These are phyloP conservation scores for Hypoxylon intermedium DNA, from an alignment of 495 filamentous ascomycete species.

Conservation along the genomic window DNA sequence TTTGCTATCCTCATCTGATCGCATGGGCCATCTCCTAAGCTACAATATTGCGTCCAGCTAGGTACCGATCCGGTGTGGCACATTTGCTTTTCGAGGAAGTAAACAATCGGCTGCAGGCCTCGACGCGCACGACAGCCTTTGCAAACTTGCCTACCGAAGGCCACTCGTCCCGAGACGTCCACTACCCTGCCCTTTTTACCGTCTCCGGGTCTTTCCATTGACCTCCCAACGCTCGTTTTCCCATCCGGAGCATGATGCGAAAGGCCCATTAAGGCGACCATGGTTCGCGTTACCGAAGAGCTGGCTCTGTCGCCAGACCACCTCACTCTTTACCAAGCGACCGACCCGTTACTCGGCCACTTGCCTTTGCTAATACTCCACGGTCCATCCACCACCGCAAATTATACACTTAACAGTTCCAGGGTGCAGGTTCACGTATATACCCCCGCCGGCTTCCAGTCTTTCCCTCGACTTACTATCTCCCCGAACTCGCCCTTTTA, in stretches of 20 bases:
- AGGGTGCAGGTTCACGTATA: slow-evolving; percentile 93
- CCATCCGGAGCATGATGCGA: slow-evolving; percentile 40
- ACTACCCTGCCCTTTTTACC: slow-evolving; percentile 11
- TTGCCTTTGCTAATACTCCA: slow-evolving; percentile 82
- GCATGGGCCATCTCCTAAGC: slow-evolving; percentile 9
- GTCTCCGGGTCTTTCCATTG: slow-evolving; percentile 25
- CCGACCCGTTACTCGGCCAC: slow-evolving; percentile 76
- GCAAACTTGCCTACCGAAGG: slow-evolving; percentile 18
- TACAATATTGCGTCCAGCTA: slow-evolving; percentile 4
- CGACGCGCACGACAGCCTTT: slow-evolving; percentile 35
- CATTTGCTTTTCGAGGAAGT: slow-evolving; percentile 17
- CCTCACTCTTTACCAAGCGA: slow-evolving; percentile 80
- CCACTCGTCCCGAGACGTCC: slow-evolving; percentile 15
- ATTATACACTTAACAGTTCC: slow-evolving; percentile 84
- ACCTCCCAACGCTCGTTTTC: slow-evolving; percentile 36
- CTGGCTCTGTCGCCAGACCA: slow-evolving; percentile 75
- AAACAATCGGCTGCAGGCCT: slow-evolving; percentile 33
- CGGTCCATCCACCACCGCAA: slow-evolving; percentile 80
- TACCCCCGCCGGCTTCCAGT: slow-evolving; percentile 83
- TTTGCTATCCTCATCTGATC: slow-evolving; percentile 2
- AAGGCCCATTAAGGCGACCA: slow-evolving; percentile 59
- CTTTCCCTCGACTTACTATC: slow-evolving; percentile 87
- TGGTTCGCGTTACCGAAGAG: slow-evolving; percentile 71
- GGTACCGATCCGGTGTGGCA: slow-evolving; percentile 10
- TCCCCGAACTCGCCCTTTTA: slow-evolving; percentile 96